Conservation (phyloP, 176 grass and related monocot genomes). For the Hordeum vulgare region MorexV3_pseudomolecules_assembly NC_058522.1:551090721-551091220, state of each 20-base stretch:
- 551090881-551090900: background rate
- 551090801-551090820: background rate
- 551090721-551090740: background rate
- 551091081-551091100: conserved; percentile 86
- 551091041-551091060: conserved; percentile 74
- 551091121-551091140: conserved; percentile 50
- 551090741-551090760: background rate
- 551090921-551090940: background rate
- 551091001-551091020: conserved; percentile 53
- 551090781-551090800: background rate
- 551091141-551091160: conserved; percentile 61
- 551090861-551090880: background rate
- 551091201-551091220: too few relatives aligned
- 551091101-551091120: conserved; percentile 87
- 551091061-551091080: conserved; percentile 60
- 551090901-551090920: background rate
- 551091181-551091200: background rate
- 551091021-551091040: conserved; percentile 85
- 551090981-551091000: conserved; percentile 76
- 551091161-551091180: too few relatives aligned
- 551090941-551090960: conserved; percentile 42
- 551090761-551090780: background rate
- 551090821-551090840: background rate
- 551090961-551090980: conserved; percentile 88
- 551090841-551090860: background rate